Evolutionary conservation across 2,329 filamentous ascomycete species (phyloP).

Genomic region (Aspergillus quadrilineatus): DNA sequence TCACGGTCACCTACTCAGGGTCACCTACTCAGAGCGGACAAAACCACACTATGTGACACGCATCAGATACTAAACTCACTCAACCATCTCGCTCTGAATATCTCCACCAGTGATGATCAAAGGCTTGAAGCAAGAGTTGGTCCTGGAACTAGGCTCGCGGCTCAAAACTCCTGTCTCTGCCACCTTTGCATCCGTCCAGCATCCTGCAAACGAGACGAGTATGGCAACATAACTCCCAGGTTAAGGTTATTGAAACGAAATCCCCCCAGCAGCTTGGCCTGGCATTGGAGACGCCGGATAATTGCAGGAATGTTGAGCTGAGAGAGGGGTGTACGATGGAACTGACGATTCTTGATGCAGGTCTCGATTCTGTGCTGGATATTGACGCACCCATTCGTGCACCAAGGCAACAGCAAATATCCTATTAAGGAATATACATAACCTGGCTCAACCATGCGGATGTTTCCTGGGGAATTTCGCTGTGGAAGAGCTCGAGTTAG

Average conservation of each 20-base stretch:
- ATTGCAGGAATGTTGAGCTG: constrained; percentile 26
- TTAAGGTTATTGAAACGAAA: constrained; percentile 44
- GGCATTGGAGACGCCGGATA: constrained; percentile 30
- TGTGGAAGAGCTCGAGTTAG: constrained; percentile 22
- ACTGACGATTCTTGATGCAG: constrained; percentile 33
- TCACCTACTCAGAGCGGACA: constrained; percentile 40
- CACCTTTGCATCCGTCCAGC: constrained; percentile 16
- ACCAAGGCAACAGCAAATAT: constrained; percentile 51
- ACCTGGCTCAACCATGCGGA: constrained; percentile 55
- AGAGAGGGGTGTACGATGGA: constrained; percentile 45
- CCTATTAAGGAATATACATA: constrained; percentile 46
- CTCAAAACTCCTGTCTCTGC: constrained; percentile 37
- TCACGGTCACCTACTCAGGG: constrained; percentile 35
- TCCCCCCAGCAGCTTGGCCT: constrained; percentile 38
- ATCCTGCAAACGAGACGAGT: neutral
- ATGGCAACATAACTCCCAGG: neutral
- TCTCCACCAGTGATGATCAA: neutral
- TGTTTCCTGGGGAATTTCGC: constrained; percentile 52
- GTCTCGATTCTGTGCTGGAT: constrained; percentile 52
- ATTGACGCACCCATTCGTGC: constrained; percentile 60
- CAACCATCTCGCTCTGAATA: constrained; percentile 9
- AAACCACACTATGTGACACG: constrained; percentile 27
- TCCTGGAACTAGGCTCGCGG: constrained; percentile 46
- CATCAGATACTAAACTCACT: constrained; percentile 33
- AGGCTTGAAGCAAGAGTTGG: constrained; percentile 13